Percentiles rank a stretch among this genome's conserved stretches.
Conservation (phyloP, 1,284 basidiomycete species). For the Cutaneotrichosporon daszewskae region DNA sequence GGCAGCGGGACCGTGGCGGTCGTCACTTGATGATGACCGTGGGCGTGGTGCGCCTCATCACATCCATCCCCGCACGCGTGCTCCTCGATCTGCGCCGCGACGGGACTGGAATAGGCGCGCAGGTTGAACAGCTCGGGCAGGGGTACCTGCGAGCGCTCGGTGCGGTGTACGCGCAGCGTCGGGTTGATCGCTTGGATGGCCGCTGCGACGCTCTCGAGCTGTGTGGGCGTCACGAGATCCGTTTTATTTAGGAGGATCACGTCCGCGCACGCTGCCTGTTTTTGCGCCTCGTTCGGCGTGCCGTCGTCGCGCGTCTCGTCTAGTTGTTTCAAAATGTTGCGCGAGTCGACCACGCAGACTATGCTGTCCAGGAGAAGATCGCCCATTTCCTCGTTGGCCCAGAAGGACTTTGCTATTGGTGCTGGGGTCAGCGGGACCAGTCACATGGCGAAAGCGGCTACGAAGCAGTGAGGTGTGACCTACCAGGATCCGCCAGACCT, state of each 20-base stretch:
- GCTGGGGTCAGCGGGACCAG: slow-evolving; percentile 2
- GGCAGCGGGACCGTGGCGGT: slow-evolving; percentile 62
- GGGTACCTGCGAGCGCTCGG: slow-evolving; percentile 61
- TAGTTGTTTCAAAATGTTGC: slow-evolving; percentile 81
- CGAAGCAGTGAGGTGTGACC: slow-evolving; percentile 11
- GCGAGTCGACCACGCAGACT: slow-evolving; percentile 81
- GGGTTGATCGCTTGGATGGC: slow-evolving; percentile 66
- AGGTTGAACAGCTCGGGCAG: slow-evolving; percentile 70
- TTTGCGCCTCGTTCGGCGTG: slow-evolving; percentile 63
- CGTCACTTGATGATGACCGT: slow-evolving; percentile 54
- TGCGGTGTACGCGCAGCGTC: slow-evolving; percentile 64
- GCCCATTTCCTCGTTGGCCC: slow-evolving; percentile 85
- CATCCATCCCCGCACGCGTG: neutral
- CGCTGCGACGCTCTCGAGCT: slow-evolving; percentile 51
- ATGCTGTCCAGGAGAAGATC: slow-evolving; percentile 77
- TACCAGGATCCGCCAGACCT: slow-evolving; percentile 85
- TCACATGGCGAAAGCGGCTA: neutral
- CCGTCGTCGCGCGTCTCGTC: slow-evolving; percentile 64
- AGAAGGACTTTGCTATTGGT: slow-evolving; percentile 80
- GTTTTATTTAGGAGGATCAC: slow-evolving; percentile 84
- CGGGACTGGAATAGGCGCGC: slow-evolving; percentile 59
- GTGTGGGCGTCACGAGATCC: slow-evolving; percentile 58
- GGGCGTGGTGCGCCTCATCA: slow-evolving; percentile 43
- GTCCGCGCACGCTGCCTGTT: slow-evolving; percentile 85
- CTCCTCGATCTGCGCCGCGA: slow-evolving; percentile 10